Evolutionary conservation across 139 green algal species (phyloP).

Genomic region (Closterium sp.): DNA sequence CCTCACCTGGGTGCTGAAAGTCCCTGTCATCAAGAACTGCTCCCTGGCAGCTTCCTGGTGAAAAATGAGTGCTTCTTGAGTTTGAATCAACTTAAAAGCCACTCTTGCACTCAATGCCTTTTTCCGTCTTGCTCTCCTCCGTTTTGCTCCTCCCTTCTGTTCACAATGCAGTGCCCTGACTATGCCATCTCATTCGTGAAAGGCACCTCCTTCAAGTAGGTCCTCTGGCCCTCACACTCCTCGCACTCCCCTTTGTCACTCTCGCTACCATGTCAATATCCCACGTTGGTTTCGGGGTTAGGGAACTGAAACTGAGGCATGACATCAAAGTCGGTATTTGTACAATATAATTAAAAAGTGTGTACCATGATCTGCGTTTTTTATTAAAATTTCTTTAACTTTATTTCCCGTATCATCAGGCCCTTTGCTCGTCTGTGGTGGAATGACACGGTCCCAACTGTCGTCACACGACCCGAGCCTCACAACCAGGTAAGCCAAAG

Average conservation of each 20-base stretch:
- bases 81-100: no score
- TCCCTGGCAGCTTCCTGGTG: no score
- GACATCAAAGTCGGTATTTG: no score
- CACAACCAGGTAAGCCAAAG: conserved; percentile 68
- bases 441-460: conserved; percentile 62
- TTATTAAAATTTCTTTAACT: neutral
- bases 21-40: no score
- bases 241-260: neutral
- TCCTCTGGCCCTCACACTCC: neutral
- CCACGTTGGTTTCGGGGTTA: neutral
- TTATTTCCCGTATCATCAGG: neutral
- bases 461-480: conserved; percentile 77
- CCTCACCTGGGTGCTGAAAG: no score
- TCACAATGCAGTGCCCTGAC: conserved; percentile 27
- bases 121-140: neutral
- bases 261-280: neutral
- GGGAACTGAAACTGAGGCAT: no score
- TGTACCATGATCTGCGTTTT: neutral
- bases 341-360: no score
- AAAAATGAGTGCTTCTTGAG: no score
- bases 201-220: conserved; percentile 4
- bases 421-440: conserved; percentile 45
- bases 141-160: neutral
- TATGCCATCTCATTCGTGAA: conserved; percentile 26
- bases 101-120: no score